Evolutionary conservation across 2,329 filamentous ascomycete species (phyloP), one percentile per base, ranked within the genome.

Genomic region (Pseudovirgaria hyperparasitica): DNA sequence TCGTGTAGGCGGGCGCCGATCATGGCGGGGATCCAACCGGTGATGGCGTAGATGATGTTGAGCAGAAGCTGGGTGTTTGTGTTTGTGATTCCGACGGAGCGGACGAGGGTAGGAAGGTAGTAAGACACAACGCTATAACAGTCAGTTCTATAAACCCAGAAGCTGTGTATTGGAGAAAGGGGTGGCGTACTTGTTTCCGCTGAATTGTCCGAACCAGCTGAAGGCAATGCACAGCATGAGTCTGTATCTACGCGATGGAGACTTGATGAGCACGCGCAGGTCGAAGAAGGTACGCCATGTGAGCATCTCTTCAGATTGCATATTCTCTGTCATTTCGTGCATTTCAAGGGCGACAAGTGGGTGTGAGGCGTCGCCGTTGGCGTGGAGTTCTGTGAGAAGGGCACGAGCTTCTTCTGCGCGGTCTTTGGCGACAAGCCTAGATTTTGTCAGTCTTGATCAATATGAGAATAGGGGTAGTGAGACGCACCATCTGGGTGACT

Each of bases 401-500:
- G 9, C 8, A 6, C 27, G 27, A 19, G 27, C 27, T 16, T 16
- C 17, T 18, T 25, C 22, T 14, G 10, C 11, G 6, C 27, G 21
- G 8, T 17, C 27, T 5, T 25, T 29, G 11, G 27, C 27, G 15
- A n/a, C n/a, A n/a, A n/a, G n/a, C n/a, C n/a, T n/a, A n/a, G n/a
- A n/a, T n/a, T n/a, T n/a, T n/a, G n/a, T n/a, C n/a, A n/a, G n/a
- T n/a, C n/a, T n/a, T n/a, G n/a, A n/a, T n/a, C n/a, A n/a, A n/a
- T n/a, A n/a, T n/a, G n/a, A n/a, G n/a, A n/a, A n/a, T n/a, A n/a
- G n/a, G n/a, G n/a, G n/a, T n/a, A n/a, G n/a, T n/a, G n/a, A n/a
- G n/a, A n/a, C n/a, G n/a, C n/a, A n/a, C 35, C 38, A 41, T n/a
- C 40, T 30, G 9, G 40, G 40, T 9, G 36, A 39, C 18, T 42